Evolutionary conservation across 139 green algal genomes (phyloP).

Genomic region (Pleodorina starrii): DNA sequence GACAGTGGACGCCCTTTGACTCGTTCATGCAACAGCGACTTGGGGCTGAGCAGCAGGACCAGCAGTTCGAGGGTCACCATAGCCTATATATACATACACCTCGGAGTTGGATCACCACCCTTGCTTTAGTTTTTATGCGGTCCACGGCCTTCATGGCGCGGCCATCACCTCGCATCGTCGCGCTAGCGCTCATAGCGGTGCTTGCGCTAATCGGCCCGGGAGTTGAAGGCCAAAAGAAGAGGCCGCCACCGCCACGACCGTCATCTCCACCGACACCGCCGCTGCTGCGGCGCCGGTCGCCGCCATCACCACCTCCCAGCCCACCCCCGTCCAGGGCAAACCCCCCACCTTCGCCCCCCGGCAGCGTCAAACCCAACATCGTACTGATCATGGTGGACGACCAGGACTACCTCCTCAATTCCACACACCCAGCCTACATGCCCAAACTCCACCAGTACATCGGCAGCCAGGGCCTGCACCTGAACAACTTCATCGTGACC

Average conservation of each 20-base stretch:
- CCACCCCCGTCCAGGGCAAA: background rate
- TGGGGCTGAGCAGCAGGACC: background rate
- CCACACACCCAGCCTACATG: constrained; percentile 38
- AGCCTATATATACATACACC: no score
- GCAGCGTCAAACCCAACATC: constrained; percentile 26
- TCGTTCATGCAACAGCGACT: background rate
- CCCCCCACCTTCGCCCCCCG: background rate
- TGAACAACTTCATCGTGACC: constrained; percentile 54
- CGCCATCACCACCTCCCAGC: background rate
- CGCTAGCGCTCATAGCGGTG: background rate
- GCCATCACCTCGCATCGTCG: background rate
- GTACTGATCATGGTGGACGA: constrained; percentile 47
- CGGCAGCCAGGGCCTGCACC: constrained; percentile 33
- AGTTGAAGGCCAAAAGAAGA: background rate
- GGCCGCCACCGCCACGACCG: background rate
- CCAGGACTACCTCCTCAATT: constrained; percentile 51
- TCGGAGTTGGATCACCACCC: no score
- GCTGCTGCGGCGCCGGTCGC: background rate
- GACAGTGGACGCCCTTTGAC: background rate
- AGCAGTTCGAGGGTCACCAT: no score
- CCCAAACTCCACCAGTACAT: constrained; percentile 47
- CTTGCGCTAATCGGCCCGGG: background rate
- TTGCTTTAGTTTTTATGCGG: no score
- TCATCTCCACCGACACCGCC: background rate
- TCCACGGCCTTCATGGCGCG: background rate